Percentiles rank a stretch among this genome's conserved stretches.
These are phyloP conservation scores for Artemisia argyi DNA, from an alignment of 129 eudicot genomes.

Conservation along the genomic window DNA sequence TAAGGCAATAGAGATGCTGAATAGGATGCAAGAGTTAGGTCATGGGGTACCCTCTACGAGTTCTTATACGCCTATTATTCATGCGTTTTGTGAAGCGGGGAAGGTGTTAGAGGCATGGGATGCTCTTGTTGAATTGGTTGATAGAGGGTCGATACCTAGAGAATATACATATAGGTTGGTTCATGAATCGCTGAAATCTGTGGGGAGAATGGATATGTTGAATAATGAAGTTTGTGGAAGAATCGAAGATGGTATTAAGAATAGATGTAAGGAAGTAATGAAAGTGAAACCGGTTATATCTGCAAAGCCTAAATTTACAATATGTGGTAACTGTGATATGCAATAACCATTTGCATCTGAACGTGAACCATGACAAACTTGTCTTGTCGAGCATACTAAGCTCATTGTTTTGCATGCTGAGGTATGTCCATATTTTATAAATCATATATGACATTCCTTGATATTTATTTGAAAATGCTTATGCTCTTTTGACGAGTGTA, in stretches of 20 bases:
- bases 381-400: constrained; percentile 4
- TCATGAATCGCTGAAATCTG: constrained; percentile 36
- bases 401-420: constrained; percentile 4
- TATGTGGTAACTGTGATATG: constrained; percentile 12
- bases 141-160: constrained; percentile 79
- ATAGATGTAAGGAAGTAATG: constrained; percentile 59
- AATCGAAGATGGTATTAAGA: constrained; percentile 69
- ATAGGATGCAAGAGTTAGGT: constrained; percentile 51
- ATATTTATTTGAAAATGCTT: neutral
- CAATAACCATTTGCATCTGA: neutral
- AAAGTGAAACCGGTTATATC: constrained; percentile 62
- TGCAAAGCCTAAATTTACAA: constrained; percentile 12
- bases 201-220: constrained; percentile 50
- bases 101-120: constrained; percentile 64
- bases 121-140: constrained; percentile 64
- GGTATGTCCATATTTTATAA: constrained; percentile 7
- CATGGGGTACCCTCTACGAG: constrained; percentile 75
- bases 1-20: constrained; percentile 73
- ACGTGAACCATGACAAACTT: constrained; percentile 6
- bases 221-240: constrained; percentile 37
- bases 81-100: constrained; percentile 80
- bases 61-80: constrained; percentile 87
- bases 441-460: neutral
- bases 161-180: constrained; percentile 80
- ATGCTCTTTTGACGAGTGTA: neutral